phyloP scores from a whole-genome alignment of 768 basidiomycete genomes.

The Royoungia palumana region DNA sequence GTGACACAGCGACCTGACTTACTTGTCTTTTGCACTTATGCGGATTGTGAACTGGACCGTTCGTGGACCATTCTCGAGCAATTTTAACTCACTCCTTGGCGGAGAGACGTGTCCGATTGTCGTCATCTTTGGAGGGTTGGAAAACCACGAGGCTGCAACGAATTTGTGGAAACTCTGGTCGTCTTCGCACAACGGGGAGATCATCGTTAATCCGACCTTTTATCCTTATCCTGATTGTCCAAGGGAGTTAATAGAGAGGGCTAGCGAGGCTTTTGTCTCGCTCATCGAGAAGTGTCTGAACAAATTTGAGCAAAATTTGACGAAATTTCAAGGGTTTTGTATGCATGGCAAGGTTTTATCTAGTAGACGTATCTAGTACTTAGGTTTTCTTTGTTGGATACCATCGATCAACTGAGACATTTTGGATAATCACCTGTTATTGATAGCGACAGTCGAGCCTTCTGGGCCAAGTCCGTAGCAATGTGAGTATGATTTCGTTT shows the following conservation, averaged over 20 bases:
- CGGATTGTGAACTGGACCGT: slow-evolving; percentile 2
- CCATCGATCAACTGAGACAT: not conserved
- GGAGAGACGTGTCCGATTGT: slow-evolving; percentile 21
- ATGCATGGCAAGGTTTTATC: slow-evolving; percentile 17
- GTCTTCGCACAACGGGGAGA: slow-evolving; percentile 8
- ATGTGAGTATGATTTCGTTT: no score
- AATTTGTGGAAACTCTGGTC: slow-evolving; percentile 16
- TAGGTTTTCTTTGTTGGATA: not conserved
- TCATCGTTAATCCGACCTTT: slow-evolving; percentile 20
- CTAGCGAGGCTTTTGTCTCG: slow-evolving; percentile 14
- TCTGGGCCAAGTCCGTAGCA: no score
- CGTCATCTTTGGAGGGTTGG: slow-evolving; percentile 21
- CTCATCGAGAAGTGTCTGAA: slow-evolving; percentile 21
- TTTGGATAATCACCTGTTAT: slow-evolving; percentile 12
- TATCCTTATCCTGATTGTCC: slow-evolving; percentile 13
- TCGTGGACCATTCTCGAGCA: slow-evolving; percentile 16
- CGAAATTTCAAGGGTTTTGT: slow-evolving; percentile 20
- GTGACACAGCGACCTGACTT: slow-evolving; percentile 16
- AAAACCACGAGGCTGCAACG: slow-evolving; percentile 10
- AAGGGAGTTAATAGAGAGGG: slow-evolving; percentile 14
- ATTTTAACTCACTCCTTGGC: slow-evolving; percentile 15
- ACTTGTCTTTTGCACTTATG: slow-evolving; percentile 20
- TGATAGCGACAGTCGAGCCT: not conserved
- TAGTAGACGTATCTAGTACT: slow-evolving; percentile 9
- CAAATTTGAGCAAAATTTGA: slow-evolving; percentile 16